phyloP scores from a whole-genome alignment of 495 filamentous ascomycete genomes.

The Daldinia decipiens region DNA sequence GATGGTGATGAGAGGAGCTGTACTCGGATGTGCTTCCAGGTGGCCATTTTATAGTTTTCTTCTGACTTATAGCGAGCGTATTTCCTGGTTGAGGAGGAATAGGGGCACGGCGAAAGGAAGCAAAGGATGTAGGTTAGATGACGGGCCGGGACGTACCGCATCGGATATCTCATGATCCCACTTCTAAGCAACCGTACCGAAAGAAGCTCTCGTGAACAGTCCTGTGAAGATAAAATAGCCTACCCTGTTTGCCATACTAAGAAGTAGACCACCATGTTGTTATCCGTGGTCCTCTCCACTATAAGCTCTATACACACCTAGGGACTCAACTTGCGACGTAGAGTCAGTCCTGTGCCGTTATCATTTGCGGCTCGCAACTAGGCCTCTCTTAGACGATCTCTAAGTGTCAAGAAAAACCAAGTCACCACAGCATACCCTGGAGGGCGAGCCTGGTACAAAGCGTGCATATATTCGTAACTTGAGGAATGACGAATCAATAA shows the following conservation, averaged over 20 bases:
- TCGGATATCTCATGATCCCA: conserved; percentile 34
- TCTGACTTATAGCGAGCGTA: not conserved
- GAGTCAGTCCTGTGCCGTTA: conserved; percentile 41
- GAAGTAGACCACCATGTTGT: conserved; percentile 16
- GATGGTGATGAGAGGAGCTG: conserved; percentile 7
- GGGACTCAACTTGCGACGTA: conserved; percentile 32
- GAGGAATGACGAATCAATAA: not conserved
- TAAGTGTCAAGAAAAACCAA: conserved; percentile 8
- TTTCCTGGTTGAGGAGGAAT: conserved; percentile 31
- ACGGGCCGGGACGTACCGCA: conserved; percentile 38
- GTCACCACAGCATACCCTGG: conserved; percentile 10
- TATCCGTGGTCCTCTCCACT: conserved; percentile 13
- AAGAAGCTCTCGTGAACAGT: conserved; percentile 14
- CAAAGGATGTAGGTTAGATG: conserved; percentile 35
- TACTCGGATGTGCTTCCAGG: conserved; percentile 12
- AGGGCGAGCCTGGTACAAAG: conserved; percentile 7
- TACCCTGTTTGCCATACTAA: conserved; percentile 32
- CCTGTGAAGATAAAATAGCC: conserved; percentile 16
- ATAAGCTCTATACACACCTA: conserved; percentile 16
- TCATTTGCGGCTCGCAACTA: conserved; percentile 29
- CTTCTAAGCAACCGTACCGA: conserved; percentile 13
- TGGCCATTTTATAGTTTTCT: conserved; percentile 34
- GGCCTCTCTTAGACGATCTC: conserved; percentile 18
- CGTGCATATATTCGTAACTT: conserved; percentile 7
- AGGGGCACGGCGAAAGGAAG: conserved; percentile 40